Base-by-base conservation (phyloP, 1,284 basidiomycete species). In the Ceratobasidium sp. region DNA sequence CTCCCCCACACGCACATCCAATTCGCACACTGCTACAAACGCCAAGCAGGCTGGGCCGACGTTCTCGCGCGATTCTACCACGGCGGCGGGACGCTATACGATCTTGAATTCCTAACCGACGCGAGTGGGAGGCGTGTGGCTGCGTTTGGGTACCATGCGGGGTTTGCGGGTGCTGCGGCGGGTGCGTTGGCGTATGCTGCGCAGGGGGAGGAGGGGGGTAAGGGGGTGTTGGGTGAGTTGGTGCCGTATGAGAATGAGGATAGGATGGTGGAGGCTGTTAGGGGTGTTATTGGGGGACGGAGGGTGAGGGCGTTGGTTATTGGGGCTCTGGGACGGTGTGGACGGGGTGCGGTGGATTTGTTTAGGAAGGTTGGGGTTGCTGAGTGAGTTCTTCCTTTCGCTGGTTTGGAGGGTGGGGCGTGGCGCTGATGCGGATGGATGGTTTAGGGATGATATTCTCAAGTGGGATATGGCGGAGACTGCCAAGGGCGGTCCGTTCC, bases 401-500 rank as follows among this genome's bases (percentile, higher is more conserved):
- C 45, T 54, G 27, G 36, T 48, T 24, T 27, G 51, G 31, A 44
- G 22, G 27, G 22, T 22, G 33, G n/a, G 22, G 60, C 6, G 45
- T 19, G 29, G 11, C 48, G 33, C 57, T 73, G 45, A 67, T 66
- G 62, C 11, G 36, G 36, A 50, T 59, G 31, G 41, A 5, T 24
- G 60, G n/a, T n/a, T n/a, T 69, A 97, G 95, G 79, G 91, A 96
- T 74, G 92, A 99, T 82, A 98, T 99, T 80, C 71, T 96, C 84
- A 97, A 98, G 87, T 99, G 98, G 98, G 98, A 99, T 84, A 87
- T 99, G 87, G 91, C 88, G 24, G 98, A 99, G 86, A 99, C 98
- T 7, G 93, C 93, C 80, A 98, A 97, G 86, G 96, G 97, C 66
- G 98, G 98, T 0, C 98, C 98, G 0, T 99, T 99, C 87, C 85